Base-by-base conservation (phyloP, 176 grass and related monocot genomes). In the Carex myosuroides region DNA sequence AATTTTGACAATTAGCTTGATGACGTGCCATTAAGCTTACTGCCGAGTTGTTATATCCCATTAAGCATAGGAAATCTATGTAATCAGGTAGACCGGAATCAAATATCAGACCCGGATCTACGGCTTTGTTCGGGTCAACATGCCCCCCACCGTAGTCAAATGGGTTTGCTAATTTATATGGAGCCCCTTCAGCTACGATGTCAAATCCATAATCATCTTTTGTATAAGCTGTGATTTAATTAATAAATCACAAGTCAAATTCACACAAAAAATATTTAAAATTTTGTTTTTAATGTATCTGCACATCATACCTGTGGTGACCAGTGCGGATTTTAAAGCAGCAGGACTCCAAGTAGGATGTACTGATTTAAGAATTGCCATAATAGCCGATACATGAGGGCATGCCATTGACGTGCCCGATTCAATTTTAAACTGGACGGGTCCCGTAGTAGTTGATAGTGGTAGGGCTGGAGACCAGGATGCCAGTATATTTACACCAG, bases 401-500 rank as follows among this genome's bases (percentile, higher is more conserved):
- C 96, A 98, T 6, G 96, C 92, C 96, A 98, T 98, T 2, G 96
- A 98, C 2, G 96, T 98, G 64, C 93, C 96, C 21, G 96, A 98
- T 53, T 98, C 96, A 3, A 98, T 95, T 70, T 92, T 95, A 79
- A 98, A 95, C 16, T 90, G 79, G 32, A 93, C 89, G 18, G 93
- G 70, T 70, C 88, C 85, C 14, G 85, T 85, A 63, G 74, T 66
- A 3, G 83, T 84, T 14, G 94, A 97, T 86, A 93, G 70, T 53
- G 88, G 33, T 0, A 87, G 85, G 33, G 89, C 91, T 54, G 96
- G 96, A 68, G 96, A 92, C 96, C 96, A 98, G 68, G 96, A 90
- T 0, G 93, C 91, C 78, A 98, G 86, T 65, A 98, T 98, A 87
- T 98, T 98, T 84, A 98, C 96, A 90, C 96, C 96, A 35, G 96